Evolutionary conservation across 2,329 filamentous ascomycete genomes (phyloP), one percentile per base, ranked within the genome.

Genomic region (Talaromyces verruculosus): DNA sequence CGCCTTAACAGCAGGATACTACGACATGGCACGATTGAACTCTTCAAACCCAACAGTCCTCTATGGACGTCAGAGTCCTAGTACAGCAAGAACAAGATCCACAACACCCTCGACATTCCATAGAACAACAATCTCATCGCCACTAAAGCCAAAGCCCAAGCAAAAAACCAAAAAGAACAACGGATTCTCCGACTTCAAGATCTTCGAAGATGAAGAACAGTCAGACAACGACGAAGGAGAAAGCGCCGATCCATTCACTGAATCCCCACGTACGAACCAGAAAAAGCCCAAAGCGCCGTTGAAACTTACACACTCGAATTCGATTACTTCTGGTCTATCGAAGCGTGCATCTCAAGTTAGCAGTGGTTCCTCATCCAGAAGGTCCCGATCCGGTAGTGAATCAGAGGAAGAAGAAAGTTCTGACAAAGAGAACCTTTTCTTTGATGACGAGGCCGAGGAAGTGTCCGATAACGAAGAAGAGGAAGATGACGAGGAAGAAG

Each of bases 401-500:
- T 25, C 43, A 5, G 69, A 72, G 28, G 70, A 71, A 19, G 68
- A 69, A 37, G 61, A 63, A 25, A 68, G 64, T 28, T 65, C 57
- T 3, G 67, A 68, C 28, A 68, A 68, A 39, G 67, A 68, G 62
- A 68, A 68, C 33, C 39, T 63, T 2, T 64, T 67, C 15, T 37
- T 68, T 28, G 65, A 67, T 11, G 65, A 68, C 47, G 67, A 68
- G 47, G 67, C 65, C 1, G 67, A 67, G 53, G 67, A 68, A 59
- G 53, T 47, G 19, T 39, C 61, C 11, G 68, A 71, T 13, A 66
- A 66, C 7, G 64, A 70, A 3, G 69, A 71, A 37, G 70, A 72
- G 41, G 71, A 73, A 22, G 68, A 69, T 47, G 73, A 70, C 8
- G 72, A 73, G 61, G 72, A 70, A 41, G 72, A 73, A 55, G 68